phyloP scores from a whole-genome alignment of 179 eudicot genomes.

The Beta lomatogona region DNA sequence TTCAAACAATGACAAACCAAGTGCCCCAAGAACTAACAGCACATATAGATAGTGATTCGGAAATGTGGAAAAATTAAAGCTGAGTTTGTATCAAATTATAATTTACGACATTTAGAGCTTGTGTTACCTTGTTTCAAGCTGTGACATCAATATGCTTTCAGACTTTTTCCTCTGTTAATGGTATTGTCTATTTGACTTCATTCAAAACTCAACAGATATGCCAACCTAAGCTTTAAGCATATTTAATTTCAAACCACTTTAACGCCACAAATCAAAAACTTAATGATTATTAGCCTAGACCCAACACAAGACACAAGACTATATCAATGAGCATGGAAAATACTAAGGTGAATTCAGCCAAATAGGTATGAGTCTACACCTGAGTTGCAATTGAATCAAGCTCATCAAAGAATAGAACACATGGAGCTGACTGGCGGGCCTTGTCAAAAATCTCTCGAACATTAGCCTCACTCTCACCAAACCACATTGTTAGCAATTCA shows the following conservation, averaged over 20 bases:
- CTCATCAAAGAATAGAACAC: conserved; percentile 65
- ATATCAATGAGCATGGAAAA: not conserved
- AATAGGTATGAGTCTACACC: conserved; percentile 22
- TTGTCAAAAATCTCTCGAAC: conserved; percentile 64
- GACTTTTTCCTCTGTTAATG: not conserved
- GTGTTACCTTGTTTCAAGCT: not conserved
- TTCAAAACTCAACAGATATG: not conserved
- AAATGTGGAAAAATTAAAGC: not conserved
- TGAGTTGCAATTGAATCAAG: conserved; percentile 67
- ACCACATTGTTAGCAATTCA: conserved; percentile 70
- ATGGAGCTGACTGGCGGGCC: conserved; percentile 68
- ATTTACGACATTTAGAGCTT: not conserved
- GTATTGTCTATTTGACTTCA: not conserved
- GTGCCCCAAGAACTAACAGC: not conserved
- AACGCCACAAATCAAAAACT: too few relatives aligned
- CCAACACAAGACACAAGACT: not conserved
- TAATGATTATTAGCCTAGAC: not conserved
- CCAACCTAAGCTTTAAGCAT: not conserved
- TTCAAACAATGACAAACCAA: not conserved
- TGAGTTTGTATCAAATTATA: not conserved
- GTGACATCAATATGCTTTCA: not conserved
- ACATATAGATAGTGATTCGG: not conserved
- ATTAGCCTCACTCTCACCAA: conserved; percentile 72
- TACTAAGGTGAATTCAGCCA: not conserved
- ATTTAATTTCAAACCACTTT: not conserved